Conservation (phyloP, 345 rosid species). For the Eucalyptus cladocalyx region DNA sequence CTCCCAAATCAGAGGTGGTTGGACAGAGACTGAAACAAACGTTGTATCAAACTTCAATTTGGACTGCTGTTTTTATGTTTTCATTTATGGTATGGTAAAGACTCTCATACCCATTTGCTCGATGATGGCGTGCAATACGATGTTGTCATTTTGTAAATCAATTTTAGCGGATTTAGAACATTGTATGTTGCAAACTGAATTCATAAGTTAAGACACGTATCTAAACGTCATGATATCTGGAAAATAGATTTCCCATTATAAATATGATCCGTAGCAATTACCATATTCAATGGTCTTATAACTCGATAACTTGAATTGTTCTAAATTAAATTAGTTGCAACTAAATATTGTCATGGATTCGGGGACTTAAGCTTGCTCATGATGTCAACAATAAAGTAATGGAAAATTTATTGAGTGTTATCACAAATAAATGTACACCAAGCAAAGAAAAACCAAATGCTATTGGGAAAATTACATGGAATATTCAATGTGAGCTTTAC, state of each 20-base stretch:
- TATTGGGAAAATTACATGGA: background rate
- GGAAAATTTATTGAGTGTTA: background rate
- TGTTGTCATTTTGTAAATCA: background rate
- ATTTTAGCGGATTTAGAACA: background rate
- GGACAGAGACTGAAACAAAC: background rate
- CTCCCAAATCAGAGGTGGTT: background rate
- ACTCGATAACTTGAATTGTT: background rate
- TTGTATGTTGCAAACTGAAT: fast-evolving
- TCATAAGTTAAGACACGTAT: background rate
- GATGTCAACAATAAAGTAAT: background rate
- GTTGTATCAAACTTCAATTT: background rate
- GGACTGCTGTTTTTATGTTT: background rate
- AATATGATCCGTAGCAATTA: background rate
- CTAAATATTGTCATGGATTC: background rate
- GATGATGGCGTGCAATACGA: background rate
- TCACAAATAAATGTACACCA: background rate
- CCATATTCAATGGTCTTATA: background rate
- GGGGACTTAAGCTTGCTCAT: background rate
- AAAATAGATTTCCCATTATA: background rate
- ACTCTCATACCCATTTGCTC: background rate
- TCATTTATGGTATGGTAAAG: background rate
- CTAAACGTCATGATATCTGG: background rate
- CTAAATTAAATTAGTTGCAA: background rate
- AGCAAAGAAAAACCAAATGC: background rate
- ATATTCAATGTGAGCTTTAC: background rate